Base-by-base conservation (phyloP, 2,329 filamentous ascomycete species). In the Botrytis pseudocinerea region DNA sequence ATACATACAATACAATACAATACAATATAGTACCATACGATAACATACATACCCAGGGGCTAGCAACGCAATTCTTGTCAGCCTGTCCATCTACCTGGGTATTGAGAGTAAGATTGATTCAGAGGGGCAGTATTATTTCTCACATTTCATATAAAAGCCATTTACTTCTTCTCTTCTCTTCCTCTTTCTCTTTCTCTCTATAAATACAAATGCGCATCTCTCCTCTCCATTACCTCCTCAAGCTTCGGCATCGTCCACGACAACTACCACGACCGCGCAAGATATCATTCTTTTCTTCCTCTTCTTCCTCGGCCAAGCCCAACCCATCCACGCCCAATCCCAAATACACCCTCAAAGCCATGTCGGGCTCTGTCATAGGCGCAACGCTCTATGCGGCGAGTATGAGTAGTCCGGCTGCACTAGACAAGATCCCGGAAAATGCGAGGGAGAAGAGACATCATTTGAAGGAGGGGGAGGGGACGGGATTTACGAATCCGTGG, bases 401-500 rank as follows among this genome's bases (percentile, higher is more conserved):
- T 0, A 75, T 79, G 54, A 78, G 71, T 18, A 73, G 22, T 60
- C 79, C 80, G 14, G 70, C 76, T 28, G 69, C 76, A n/a, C 51
- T 78, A 40, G 77, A 76, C 28, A 75, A 78, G 70, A 78, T 79
- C 20, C 80, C 80, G 18, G 77, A 80, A 32, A 76, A 79, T 48
- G 72, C 83, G 14, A 81, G 82, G 60, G 82, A 82, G 25, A 84
- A 85, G 77, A 78, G 78, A 57, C 87, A 89, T 82, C 87, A 89
- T 82, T 78, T 83, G 72, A 85, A 85, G 77, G 78, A 84, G 75
- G 85, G 85, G 16, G 78, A 84, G 75, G 85, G 85, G 20, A 87
- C 85, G 73, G 87, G 87, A 7, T 89, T 88, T 77, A 79, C 79
- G n/a, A 89, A 89, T 79, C 87, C 87, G 0, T 89, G 87, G 87